Conservation (phyloP, 1,284 basidiomycete genomes). For the Somion occarium region DNA sequence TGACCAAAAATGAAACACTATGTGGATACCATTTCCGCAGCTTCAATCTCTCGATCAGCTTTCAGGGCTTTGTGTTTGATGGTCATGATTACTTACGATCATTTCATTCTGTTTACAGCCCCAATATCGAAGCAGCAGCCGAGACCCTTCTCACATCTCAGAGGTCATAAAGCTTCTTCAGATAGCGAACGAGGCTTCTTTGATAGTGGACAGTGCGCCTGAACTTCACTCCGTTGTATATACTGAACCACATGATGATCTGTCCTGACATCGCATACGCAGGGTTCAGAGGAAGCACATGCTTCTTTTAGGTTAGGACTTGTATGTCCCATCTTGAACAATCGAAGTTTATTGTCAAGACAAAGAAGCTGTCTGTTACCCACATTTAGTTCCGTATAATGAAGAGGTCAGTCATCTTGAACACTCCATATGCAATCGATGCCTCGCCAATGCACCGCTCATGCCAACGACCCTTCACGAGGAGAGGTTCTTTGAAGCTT, state of each 20-base stretch:
- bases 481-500: background rate
- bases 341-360: background rate
- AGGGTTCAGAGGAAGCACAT: background rate
- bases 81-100: background rate
- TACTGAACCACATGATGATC: background rate
- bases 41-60: background rate
- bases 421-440: background rate
- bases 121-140: conserved; percentile 76
- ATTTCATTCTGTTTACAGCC: conserved; percentile 33
- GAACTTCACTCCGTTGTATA: background rate
- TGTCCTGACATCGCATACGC: background rate
- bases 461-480: background rate
- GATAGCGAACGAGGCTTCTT: background rate
- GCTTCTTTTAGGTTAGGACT: background rate
- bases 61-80: background rate
- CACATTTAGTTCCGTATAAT: background rate
- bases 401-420: too few relatives aligned
- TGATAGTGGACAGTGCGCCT: background rate
- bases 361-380: background rate
- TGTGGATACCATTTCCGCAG: background rate
- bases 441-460: background rate
- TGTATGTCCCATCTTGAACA: background rate
- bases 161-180: conserved; percentile 11
- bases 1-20: too few relatives aligned
- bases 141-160: conserved; percentile 67